Conservation (phyloP, 1,139 yeast species). For the Yamadazyma dushanensis region DNA sequence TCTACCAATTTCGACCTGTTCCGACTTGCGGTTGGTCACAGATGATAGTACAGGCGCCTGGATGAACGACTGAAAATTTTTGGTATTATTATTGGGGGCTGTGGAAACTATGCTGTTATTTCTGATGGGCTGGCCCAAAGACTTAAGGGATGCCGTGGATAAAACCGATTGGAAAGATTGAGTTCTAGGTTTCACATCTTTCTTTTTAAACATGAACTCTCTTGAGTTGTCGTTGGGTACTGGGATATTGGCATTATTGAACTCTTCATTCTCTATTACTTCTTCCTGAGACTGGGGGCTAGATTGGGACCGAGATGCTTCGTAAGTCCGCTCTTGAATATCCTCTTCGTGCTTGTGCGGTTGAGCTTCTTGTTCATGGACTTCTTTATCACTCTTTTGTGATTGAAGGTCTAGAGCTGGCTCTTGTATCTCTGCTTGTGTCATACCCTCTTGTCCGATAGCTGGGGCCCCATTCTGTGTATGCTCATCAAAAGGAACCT, state of each 20-base stretch:
- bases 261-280: not conserved
- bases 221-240: conserved; percentile 1
- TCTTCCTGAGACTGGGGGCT: no score
- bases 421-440: no score
- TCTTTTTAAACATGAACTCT: conserved; percentile 44
- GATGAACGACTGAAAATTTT: conserved; percentile 48
- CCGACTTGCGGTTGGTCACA: conserved; percentile 31
- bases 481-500: conserved; percentile 3
- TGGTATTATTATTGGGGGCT: conserved; percentile 18
- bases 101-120: conserved; percentile 24
- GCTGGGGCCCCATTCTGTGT: no score
- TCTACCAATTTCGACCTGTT: conserved; percentile 42
- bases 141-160: conserved; percentile 58
- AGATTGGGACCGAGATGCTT: no score
- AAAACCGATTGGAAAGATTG: conserved; percentile 67
- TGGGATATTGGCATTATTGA: not conserved
- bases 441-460: no score
- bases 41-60: conserved; percentile 50
- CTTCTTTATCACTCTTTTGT: no score
- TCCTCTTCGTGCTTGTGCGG: no score
- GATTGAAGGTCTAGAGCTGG: no score
- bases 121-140: conserved; percentile 35
- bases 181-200: conserved; percentile 52
- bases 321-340: no score
- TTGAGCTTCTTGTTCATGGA: no score